Evolutionary conservation across 2,329 filamentous ascomycete genomes (phyloP).

Genomic region (Claviceps pazoutovae): DNA sequence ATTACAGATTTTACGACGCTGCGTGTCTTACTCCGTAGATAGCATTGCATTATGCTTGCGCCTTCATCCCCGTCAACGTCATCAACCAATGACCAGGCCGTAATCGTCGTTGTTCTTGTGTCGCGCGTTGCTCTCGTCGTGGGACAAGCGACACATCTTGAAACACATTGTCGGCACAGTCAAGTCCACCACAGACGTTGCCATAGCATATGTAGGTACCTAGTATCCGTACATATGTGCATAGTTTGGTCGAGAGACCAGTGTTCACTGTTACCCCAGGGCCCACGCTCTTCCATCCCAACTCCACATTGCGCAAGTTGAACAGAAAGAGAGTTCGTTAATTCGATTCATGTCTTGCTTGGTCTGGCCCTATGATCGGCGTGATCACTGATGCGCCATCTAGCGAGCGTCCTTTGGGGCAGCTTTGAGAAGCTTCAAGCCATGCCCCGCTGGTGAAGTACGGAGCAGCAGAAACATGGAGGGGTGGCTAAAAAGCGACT

Average conservation of each 20-base stretch:
- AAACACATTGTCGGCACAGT: slow-evolving; percentile 7
- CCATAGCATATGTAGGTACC: not conserved
- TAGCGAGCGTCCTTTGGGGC: not conserved
- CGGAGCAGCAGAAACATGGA: not conserved
- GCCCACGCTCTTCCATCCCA: not conserved
- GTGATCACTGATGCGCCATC: not conserved
- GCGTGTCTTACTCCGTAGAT: not conserved
- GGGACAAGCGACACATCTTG: slow-evolving; percentile 5
- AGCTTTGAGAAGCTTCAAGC: not conserved
- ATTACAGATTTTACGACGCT: not conserved
- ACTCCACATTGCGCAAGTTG: not conserved
- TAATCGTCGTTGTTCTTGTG: not conserved
- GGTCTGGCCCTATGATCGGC: not conserved
- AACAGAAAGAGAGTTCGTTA: not conserved
- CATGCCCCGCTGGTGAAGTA: not conserved
- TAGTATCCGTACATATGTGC: not conserved
- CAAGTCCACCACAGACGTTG: not conserved
- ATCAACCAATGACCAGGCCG: not conserved
- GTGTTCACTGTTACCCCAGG: too few species aligned
- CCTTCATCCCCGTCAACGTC: not conserved
- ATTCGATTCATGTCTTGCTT: slow-evolving; percentile 1
- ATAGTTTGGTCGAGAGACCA: not conserved
- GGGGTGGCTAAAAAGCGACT: not conserved
- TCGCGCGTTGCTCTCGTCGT: not conserved
- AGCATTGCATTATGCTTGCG: not conserved